Conservation (phyloP, 179 eudicot genomes). For the Spinacia oleracea region DNA sequence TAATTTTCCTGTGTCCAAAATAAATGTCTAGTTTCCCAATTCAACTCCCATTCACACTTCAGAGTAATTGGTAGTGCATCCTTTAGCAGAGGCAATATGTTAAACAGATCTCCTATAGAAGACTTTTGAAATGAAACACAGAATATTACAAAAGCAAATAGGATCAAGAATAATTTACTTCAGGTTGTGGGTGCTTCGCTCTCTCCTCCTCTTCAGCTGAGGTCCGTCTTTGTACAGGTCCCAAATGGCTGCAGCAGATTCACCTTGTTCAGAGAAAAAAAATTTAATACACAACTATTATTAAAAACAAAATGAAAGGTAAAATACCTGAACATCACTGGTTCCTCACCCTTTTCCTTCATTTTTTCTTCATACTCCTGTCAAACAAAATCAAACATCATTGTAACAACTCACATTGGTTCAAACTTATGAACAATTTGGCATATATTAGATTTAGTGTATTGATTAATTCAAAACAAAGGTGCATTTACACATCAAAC, state of each 20-base stretch:
- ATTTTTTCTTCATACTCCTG: constrained; percentile 95
- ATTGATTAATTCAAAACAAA: not conserved
- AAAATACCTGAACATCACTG: constrained; percentile 92
- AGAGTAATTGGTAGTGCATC: not conserved
- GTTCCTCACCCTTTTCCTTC: constrained; percentile 91
- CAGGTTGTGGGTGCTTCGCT: constrained; percentile 78
- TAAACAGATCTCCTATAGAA: constrained; percentile 16
- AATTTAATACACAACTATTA: not conserved
- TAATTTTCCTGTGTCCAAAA: constrained; percentile 4
- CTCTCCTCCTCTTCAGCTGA: constrained; percentile 89
- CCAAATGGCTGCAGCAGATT: constrained; percentile 75
- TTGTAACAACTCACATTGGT: not conserved
- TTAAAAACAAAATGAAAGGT: not conserved
- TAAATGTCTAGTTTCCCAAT: not conserved
- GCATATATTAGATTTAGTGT: not conserved
- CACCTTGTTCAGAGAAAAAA: constrained; percentile 23
- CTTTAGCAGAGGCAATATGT: not conserved
- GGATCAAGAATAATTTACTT: constrained; percentile 45
- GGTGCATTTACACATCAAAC: not conserved
- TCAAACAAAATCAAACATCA: constrained; percentile 17
- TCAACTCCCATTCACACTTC: not conserved
- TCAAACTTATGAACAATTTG: not conserved
- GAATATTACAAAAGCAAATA: constrained; percentile 13
- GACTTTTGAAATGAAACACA: constrained; percentile 21
- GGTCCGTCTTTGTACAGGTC: constrained; percentile 69